Base-by-base conservation (phyloP, 1,284 basidiomycete species). In the Heterobasidion parviporum region DNA sequence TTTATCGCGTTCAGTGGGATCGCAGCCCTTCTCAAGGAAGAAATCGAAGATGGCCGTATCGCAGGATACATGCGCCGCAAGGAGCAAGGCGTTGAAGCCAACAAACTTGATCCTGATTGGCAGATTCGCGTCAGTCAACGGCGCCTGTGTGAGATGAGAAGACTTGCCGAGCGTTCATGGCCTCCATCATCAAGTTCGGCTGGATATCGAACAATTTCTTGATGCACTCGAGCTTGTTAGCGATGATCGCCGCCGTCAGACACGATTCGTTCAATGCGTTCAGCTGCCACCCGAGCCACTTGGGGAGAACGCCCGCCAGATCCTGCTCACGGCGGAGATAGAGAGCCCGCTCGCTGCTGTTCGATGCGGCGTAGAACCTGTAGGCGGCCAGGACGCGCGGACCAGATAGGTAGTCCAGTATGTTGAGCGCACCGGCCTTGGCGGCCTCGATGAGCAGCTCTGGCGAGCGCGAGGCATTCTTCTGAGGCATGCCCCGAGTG, bases 251-350 rank as follows among this genome's bases (percentile, higher is more conserved):
- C 1, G 73, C 71, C 6, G 69, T 72, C 12, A 81, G 64, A 0
- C 76, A 75, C 1, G 76, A 78, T 60, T 83, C 80, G 57, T 80
- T 77, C 16, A 80, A 46, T 12, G 64, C 58, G 50, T 70, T 72
- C 52, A 70, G 63, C 1, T 60, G 61, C 77, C 81, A 80, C 5
- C 82, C 82, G 14, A 83, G 67, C 67, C 74, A 73, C 20, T 61
- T 63, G 0, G 75, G 75, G 2, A 41, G 38, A 2, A 41, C 38
- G 38, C 2, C 38, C 8, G 15, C 15, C 38, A 15, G 62, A 54
- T 77, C 67, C 1, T 62, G 60, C 4, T 69, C 64, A n/a, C 69
- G 64, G 14, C 71, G 66, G 34, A 80, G 50, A 26, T 67, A 63
- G 49, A 69, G 66, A 3, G 78, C 77, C 8, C 59, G 65, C 14